These are phyloP conservation scores for Pichia paraexigua DNA, from an alignment of 805 yeast genomes.

Conservation along the genomic window DNA sequence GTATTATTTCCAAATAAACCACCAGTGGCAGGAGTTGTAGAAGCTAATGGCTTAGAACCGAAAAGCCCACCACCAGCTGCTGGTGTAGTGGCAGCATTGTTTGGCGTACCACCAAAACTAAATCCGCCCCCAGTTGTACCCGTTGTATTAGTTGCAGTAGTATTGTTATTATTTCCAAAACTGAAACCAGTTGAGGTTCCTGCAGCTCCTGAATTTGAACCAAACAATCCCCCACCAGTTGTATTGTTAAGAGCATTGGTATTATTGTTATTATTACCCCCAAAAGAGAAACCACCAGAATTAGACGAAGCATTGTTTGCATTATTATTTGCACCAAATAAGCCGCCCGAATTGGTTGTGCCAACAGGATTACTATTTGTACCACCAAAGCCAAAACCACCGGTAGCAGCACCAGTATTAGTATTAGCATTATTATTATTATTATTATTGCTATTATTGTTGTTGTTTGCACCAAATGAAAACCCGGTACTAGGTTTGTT, in stretches of 20 bases:
- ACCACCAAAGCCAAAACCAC: slow-evolving; percentile 25
- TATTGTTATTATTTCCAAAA: slow-evolving; percentile 25
- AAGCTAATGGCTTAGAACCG: slow-evolving; percentile 17
- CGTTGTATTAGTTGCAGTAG: slow-evolving; percentile 10
- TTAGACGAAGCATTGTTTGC: slow-evolving; percentile 21
- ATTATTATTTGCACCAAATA: slow-evolving; percentile 8
- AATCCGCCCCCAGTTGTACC: not conserved
- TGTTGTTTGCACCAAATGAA: slow-evolving; percentile 10
- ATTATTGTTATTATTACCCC: slow-evolving; percentile 16
- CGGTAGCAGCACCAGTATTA: slow-evolving; percentile 5
- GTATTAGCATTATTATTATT: slow-evolving; percentile 1
- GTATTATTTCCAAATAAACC: slow-evolving; percentile 17
- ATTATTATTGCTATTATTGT: slow-evolving; percentile 2
- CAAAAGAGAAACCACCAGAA: slow-evolving; percentile 7
- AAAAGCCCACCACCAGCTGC: slow-evolving; percentile 22
- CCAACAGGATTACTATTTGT: slow-evolving; percentile 11
- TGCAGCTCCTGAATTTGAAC: slow-evolving; percentile 13
- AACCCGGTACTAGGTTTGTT: not conserved
- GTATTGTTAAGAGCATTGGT: slow-evolving; percentile 19
- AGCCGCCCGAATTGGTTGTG: slow-evolving; percentile 15
- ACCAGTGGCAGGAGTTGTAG: not conserved
- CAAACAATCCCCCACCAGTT: slow-evolving; percentile 16
- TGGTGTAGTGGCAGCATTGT: not conserved
- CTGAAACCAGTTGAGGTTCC: slow-evolving; percentile 22
- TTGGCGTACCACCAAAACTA: not conserved